These are phyloP conservation scores for Bidens hawaiensis DNA, from an alignment of 140 eudicot species.

Conservation along the genomic window DNA sequence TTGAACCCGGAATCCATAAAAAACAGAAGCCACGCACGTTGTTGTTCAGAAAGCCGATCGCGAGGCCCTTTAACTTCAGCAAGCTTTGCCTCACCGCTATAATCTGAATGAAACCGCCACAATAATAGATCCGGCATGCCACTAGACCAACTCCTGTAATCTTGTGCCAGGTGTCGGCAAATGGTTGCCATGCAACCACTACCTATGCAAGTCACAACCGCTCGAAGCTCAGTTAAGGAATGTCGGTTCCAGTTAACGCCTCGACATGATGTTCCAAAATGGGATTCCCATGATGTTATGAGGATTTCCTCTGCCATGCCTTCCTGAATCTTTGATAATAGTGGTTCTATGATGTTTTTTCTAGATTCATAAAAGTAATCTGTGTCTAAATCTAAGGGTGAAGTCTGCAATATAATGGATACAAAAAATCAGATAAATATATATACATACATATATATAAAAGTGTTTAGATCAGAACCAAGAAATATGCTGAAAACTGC, in stretches of 20 bases:
- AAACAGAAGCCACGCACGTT: constrained; percentile 87
- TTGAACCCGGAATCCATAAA: constrained; percentile 87
- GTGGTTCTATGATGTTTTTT: constrained; percentile 52
- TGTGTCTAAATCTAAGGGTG: constrained; percentile 79
- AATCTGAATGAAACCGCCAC: constrained; percentile 73
- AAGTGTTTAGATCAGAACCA: not conserved
- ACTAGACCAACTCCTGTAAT: constrained; percentile 85
- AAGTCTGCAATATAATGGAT: constrained; percentile 44
- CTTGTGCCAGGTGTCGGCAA: constrained; percentile 86
- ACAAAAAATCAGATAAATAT: not conserved
- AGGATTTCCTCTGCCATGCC: constrained; percentile 87
- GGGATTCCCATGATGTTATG: constrained; percentile 70
- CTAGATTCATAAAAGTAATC: constrained; percentile 68
- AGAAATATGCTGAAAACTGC: not conserved
- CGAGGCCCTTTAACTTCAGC: constrained; percentile 96
- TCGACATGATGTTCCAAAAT: constrained; percentile 62
- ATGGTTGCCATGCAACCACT: constrained; percentile 70
- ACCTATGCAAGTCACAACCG: constrained; percentile 79
- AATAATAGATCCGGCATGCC: constrained; percentile 92
- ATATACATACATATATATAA: not conserved
- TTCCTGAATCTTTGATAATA: constrained; percentile 46
- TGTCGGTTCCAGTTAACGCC: constrained; percentile 83
- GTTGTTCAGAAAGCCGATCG: constrained; percentile 93
- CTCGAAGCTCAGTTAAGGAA: constrained; percentile 62
- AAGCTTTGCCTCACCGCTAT: constrained; percentile 92